Percentiles rank a stretch among this genome's conserved stretches.
Conservation (phyloP, 805 yeast genomes). For the Candida hungchunana region DNA sequence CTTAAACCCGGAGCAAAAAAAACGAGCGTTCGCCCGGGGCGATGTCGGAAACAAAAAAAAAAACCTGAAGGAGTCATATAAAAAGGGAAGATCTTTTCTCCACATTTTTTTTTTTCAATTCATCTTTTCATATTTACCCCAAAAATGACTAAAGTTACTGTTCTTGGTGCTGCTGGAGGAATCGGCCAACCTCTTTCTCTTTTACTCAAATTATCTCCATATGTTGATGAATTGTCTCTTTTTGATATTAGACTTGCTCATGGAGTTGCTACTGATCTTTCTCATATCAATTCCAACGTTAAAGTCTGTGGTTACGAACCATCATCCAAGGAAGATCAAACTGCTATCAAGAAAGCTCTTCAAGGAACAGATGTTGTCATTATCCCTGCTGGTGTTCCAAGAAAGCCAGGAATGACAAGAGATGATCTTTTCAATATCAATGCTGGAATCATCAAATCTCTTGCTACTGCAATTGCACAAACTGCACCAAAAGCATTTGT, state of each 20-base stretch:
- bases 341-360: constrained; percentile 32
- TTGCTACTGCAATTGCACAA: constrained; percentile 72
- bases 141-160: constrained; percentile 59
- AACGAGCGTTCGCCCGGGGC: constrained; percentile 3
- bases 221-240: constrained; percentile 59
- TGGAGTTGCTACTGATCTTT: constrained; percentile 86
- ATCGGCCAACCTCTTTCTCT: constrained; percentile 91
- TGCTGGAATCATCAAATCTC: constrained; percentile 70
- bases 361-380: constrained; percentile 44
- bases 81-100: constrained; percentile 1
- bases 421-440: constrained; percentile 83
- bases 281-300: constrained; percentile 74
- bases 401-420: constrained; percentile 94
- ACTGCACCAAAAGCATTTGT: constrained; percentile 71
- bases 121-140: not conserved
- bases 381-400: constrained; percentile 84
- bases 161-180: constrained; percentile 91
- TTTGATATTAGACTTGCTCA: constrained; percentile 82
- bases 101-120: constrained; percentile 1
- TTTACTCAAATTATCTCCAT: constrained; percentile 63
- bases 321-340: constrained; percentile 38
- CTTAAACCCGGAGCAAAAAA: too few relatives aligned
- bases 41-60: not conserved
- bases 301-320: constrained; percentile 59
- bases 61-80: not conserved